Percentiles rank a stretch among this genome's conserved stretches.
Conservation (phyloP, 495 filamentous ascomycete genomes). For the Penicillium manginii region DNA sequence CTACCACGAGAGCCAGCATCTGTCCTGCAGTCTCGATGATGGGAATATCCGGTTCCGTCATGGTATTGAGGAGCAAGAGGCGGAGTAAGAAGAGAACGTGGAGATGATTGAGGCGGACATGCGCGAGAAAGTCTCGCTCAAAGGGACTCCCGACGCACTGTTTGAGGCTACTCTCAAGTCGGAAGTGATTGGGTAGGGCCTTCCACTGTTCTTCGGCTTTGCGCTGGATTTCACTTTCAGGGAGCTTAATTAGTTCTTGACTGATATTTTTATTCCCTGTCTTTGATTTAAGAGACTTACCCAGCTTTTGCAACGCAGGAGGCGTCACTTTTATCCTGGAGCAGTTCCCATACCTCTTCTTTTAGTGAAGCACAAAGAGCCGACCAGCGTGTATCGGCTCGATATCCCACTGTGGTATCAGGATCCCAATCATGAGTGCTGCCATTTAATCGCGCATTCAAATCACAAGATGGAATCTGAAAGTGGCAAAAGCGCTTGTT, state of each 20-base stretch:
- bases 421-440: conserved; percentile 19
- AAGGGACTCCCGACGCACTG: conserved; percentile 30
- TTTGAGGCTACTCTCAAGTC: conserved; percentile 32
- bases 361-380: conserved; percentile 44
- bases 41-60: conserved; percentile 35
- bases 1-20: conserved; percentile 43
- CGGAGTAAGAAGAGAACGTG: conserved; percentile 45
- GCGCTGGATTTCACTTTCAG: conserved; percentile 26
- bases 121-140: conserved; percentile 38
- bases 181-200: conserved; percentile 31
- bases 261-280: neutral
- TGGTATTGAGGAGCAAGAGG: conserved; percentile 33
- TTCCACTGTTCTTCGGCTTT: conserved; percentile 33
- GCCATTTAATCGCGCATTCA: neutral
- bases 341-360: conserved; percentile 44
- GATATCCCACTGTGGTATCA: conserved; percentile 31
- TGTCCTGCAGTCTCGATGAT: conserved; percentile 37
- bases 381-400: conserved; percentile 45
- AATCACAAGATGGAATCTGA: conserved; percentile 33
- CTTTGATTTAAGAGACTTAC: conserved; percentile 10
- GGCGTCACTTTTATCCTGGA: conserved; percentile 35
- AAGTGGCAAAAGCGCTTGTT: conserved; percentile 46
- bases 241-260: neutral
- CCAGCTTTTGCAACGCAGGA: conserved; percentile 24
- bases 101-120: conserved; percentile 43